Conservation (phyloP, 768 basidiomycete genomes). For the Suillus placidus region DNA sequence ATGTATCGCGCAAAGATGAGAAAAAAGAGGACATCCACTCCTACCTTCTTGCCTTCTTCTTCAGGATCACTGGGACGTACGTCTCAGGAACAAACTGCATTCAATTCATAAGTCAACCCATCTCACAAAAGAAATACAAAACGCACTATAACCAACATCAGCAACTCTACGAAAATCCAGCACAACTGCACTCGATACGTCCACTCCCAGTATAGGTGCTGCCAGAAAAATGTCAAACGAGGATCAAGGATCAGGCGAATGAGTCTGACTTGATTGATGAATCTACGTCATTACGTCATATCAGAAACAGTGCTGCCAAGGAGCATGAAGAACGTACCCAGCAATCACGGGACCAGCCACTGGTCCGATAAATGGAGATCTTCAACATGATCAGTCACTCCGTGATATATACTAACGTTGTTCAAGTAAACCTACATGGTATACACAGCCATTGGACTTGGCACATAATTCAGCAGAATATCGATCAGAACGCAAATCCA, state of each 20-base stretch:
- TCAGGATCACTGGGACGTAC: conserved; percentile 60
- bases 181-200: conserved; percentile 72
- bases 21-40: conserved; percentile 10
- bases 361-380: conserved; percentile 58
- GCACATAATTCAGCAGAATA: conserved; percentile 12
- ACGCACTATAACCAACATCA: conserved; percentile 54
- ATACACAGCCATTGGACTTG: conserved; percentile 60
- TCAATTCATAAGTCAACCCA: not conserved
- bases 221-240: conserved; percentile 5
- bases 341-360: conserved; percentile 57
- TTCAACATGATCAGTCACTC: conserved; percentile 11
- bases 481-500: not conserved
- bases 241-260: not conserved
- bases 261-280: conserved; percentile 65
- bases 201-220: conserved; percentile 74
- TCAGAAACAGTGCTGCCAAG: not conserved
- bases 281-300: conserved; percentile 38
- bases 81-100: conserved; percentile 72
- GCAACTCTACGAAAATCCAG: conserved; percentile 62
- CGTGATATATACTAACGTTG: not conserved
- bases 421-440: conserved; percentile 36
- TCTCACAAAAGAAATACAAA: not conserved
- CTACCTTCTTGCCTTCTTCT: conserved; percentile 60
- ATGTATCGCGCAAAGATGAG: not conserved
- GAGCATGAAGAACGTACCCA: conserved; percentile 45